phyloP scores from a whole-genome alignment of 495 filamentous ascomycete genomes.

The Hypomontagnella submonticulosa region DNA sequence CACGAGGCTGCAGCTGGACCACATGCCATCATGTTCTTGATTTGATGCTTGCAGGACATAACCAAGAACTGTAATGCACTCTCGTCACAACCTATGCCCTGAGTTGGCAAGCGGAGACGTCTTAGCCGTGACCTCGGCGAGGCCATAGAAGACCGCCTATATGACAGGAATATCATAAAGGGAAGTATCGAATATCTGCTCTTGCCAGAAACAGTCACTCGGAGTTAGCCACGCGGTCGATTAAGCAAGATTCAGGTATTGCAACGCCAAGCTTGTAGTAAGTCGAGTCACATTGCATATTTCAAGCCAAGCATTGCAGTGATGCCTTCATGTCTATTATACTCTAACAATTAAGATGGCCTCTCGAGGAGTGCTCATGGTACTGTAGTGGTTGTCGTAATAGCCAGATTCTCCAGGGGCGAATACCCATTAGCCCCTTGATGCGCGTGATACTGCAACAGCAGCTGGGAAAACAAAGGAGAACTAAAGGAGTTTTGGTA shows the following conservation, averaged over 20 bases:
- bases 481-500: constrained; percentile 13
- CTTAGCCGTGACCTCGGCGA: constrained; percentile 22
- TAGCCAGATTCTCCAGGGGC: constrained; percentile 39
- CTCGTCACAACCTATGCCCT: constrained; percentile 34
- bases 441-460: constrained; percentile 28
- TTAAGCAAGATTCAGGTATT: constrained; percentile 28
- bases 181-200: constrained; percentile 9
- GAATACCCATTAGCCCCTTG: constrained; percentile 42
- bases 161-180: constrained; percentile 16
- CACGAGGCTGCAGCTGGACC: constrained; percentile 34
- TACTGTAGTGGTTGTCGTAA: constrained; percentile 33
- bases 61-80: constrained; percentile 33
- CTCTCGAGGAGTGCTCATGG: constrained; percentile 26
- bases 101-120: constrained; percentile 34
- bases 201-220: constrained; percentile 33
- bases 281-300: constrained; percentile 43
- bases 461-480: constrained; percentile 38
- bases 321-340: constrained; percentile 45
- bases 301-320: constrained; percentile 38
- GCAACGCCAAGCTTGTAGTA: constrained; percentile 40
- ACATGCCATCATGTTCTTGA: constrained; percentile 20
- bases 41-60: constrained; percentile 21
- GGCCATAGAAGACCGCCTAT: constrained; percentile 13
- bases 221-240: constrained; percentile 24
- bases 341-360: constrained; percentile 42